These are phyloP conservation scores for Dendrobium officinale DNA, from an alignment of 106 monocot genomes.

Conservation along the genomic window DNA sequence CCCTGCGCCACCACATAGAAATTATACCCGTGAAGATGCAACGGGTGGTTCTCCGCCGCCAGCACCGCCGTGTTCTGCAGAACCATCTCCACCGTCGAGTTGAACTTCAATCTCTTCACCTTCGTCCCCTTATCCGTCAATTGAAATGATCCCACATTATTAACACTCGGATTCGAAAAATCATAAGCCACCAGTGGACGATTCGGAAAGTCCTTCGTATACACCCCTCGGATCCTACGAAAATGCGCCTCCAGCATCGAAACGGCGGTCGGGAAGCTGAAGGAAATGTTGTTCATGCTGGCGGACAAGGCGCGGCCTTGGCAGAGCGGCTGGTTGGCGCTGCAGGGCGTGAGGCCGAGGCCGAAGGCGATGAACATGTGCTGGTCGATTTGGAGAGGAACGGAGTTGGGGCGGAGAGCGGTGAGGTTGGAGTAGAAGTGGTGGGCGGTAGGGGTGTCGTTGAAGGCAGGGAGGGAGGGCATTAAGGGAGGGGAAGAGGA, in stretches of 20 bases:
- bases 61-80: conserved; percentile 68
- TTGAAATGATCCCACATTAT: not conserved
- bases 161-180: conserved; percentile 30
- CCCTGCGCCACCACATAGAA: conserved; percentile 69
- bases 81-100: conserved; percentile 54
- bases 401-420: conserved; percentile 18
- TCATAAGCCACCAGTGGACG: conserved; percentile 42
- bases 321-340: conserved; percentile 21
- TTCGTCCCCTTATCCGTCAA: conserved; percentile 31
- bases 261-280: conserved; percentile 35
- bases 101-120: conserved; percentile 50
- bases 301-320: conserved; percentile 19
- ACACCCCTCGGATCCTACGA: conserved; percentile 15
- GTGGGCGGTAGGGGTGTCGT: conserved; percentile 54
- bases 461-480: conserved; percentile 45
- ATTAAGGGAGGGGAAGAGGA: conserved; percentile 18
- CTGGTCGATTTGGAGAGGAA: conserved; percentile 56
- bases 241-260: conserved; percentile 60
- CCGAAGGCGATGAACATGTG: conserved; percentile 69
- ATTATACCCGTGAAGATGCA: conserved; percentile 67
- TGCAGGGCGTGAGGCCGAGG: conserved; percentile 34
- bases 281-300: conserved; percentile 71
- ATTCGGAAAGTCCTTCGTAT: conserved; percentile 56
- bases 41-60: conserved; percentile 48
- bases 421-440: conserved; percentile 52